phyloP scores from a whole-genome alignment of 805 yeast species.

The Phaffomyces opuntiae region DNA sequence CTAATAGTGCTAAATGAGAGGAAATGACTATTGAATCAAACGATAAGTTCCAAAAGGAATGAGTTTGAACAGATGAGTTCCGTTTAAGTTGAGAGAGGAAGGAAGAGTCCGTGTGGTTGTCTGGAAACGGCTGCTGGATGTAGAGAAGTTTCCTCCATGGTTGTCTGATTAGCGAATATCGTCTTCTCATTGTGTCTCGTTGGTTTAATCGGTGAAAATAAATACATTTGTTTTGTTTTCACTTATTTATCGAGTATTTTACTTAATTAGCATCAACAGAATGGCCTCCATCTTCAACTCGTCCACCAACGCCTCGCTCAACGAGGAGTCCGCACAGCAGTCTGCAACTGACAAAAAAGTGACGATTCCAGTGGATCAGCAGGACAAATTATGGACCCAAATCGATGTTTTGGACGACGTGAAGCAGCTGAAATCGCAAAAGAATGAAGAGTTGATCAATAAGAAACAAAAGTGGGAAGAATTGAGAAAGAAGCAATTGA shows the following conservation, averaged over 20 bases:
- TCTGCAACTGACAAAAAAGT: background rate
- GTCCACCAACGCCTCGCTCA: background rate
- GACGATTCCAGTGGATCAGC: conserved; percentile 42
- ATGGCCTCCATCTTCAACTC: background rate
- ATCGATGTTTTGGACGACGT: conserved; percentile 83
- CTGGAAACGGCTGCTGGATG: conserved; percentile 81
- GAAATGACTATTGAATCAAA: conserved; percentile 65
- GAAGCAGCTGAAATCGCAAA: conserved; percentile 27
- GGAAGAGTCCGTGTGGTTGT: conserved; percentile 78
- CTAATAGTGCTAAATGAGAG: conserved; percentile 56
- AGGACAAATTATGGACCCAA: conserved; percentile 81
- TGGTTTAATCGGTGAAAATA: too few relatives aligned
- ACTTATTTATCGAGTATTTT: background rate
- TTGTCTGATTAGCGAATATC: conserved; percentile 6
- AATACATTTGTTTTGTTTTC: background rate
- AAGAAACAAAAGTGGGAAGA: conserved; percentile 3
- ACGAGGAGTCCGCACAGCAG: background rate
- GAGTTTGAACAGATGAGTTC: conserved; percentile 65
- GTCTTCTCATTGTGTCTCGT: background rate
- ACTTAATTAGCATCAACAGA: too few relatives aligned
- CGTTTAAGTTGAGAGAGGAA: conserved; percentile 76
- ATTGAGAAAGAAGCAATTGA: conserved; percentile 10
- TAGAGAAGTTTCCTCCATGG: conserved; percentile 85
- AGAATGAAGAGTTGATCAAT: background rate
- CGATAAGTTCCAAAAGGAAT: conserved; percentile 57